Base-by-base conservation (phyloP, 805 yeast species). In the Blastobotrys peoriensis region DNA sequence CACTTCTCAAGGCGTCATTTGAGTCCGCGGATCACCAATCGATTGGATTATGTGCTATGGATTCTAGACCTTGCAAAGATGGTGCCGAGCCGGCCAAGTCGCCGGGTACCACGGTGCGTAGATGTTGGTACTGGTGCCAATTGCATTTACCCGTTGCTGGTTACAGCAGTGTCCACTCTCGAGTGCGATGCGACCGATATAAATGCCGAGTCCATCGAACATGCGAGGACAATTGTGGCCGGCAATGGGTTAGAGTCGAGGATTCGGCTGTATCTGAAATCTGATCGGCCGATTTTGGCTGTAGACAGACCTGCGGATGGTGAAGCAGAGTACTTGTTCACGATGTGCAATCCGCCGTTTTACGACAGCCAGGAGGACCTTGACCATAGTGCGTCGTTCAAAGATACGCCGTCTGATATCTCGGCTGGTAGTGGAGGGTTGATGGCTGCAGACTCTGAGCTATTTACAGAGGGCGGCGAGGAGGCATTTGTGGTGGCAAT, bases 291-390 rank as follows among this genome's bases (percentile, higher is more conserved):
- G 13, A 25, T 25, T 25, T 13, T 25, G 10, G 8, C 30, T 8
- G 13, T 25, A 8, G 10, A 13, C 8, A 25, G 13, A 13, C 30
- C 30, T 8, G n/a, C n/a, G n/a, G n/a, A n/a, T n/a, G n/a, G n/a
- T n/a, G n/a, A n/a, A n/a, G 8, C 13, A 8, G 30, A 25, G 30
- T 8, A 25, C 8, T 25, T 25, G 13, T 66, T 74, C 45, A 60
- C 67, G 4, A 63, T 76, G 55, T 75, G 80, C 53, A 75, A 75
- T 51, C 81, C 81, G 2, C 81, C 81, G 1, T 75, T 75, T 50
- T 75, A 73, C 52, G 44, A 51, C 2, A 63, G 71, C 0, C 8
- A 20, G 0, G 58, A 54, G 1, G 78, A 73, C 36, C 47, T 71
- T 53, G 10, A 5, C 2, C 27, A 51, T 4, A 50, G 60, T 1